Conservation (phyloP, 2,329 filamentous ascomycete species). For the Torrubiella hemipterigena region DNA sequence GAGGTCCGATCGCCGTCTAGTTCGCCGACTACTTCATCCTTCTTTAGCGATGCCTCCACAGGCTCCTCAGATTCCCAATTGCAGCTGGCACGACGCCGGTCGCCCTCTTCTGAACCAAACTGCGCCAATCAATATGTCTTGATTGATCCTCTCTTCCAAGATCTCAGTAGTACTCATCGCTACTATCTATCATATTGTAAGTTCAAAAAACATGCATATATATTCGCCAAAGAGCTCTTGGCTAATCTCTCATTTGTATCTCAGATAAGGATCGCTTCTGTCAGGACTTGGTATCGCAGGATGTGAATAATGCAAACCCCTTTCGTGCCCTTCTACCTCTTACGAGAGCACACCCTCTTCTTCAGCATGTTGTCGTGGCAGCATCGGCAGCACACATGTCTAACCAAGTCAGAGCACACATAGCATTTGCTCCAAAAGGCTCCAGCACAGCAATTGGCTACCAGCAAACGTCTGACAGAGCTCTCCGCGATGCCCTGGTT, state of each 20-base stretch:
- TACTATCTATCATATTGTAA: conserved; percentile 30
- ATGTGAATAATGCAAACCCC: conserved; percentile 30
- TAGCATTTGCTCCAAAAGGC: conserved; percentile 11
- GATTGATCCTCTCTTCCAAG: conserved; percentile 34
- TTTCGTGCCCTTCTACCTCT: conserved; percentile 32
- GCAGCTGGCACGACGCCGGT: conserved; percentile 15
- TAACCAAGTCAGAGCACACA: conserved; percentile 23
- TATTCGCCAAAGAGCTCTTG: conserved; percentile 3
- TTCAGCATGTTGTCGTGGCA: conserved; percentile 35
- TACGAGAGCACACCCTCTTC: conserved; percentile 25
- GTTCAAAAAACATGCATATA: conserved; percentile 2
- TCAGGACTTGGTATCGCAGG: conserved; percentile 37
- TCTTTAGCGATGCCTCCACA: background rate
- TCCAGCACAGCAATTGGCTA: conserved; percentile 5
- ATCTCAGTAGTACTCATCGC: conserved; percentile 35
- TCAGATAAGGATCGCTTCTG: conserved; percentile 37
- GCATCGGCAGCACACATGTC: conserved; percentile 36
- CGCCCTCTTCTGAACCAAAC: conserved; percentile 9
- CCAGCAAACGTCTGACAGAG: conserved; percentile 12
- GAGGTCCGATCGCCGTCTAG: no score
- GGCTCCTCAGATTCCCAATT: conserved; percentile 5
- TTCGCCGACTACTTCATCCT: background rate
- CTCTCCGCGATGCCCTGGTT: conserved; percentile 29
- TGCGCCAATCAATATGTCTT: conserved; percentile 24
- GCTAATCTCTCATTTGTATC: conserved; percentile 7